phyloP scores from a whole-genome alignment of 306 rosid species.

The Inga laurina region DNA sequence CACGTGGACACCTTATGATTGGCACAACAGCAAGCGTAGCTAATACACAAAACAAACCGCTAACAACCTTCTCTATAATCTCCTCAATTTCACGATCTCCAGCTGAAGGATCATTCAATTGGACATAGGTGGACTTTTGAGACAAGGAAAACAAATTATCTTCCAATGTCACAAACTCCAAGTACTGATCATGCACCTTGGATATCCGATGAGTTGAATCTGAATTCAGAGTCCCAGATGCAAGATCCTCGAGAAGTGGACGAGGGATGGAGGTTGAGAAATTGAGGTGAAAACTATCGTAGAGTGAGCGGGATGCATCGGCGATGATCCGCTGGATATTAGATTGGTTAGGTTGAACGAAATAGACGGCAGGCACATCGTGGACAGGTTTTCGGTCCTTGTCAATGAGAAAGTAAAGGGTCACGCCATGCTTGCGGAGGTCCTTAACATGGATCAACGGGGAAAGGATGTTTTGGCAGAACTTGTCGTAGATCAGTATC shows the following conservation, averaged over 20 bases:
- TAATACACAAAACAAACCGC: conserved; percentile 81
- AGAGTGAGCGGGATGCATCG: conserved; percentile 71
- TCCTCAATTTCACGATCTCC: conserved; percentile 95
- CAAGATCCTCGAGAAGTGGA: conserved; percentile 88
- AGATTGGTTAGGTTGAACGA: conserved; percentile 68
- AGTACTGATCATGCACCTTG: conserved; percentile 94
- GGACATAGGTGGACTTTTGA: conserved; percentile 69
- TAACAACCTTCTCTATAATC: conserved; percentile 71
- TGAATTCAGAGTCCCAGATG: conserved; percentile 70
- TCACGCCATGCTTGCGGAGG: conserved; percentile 93
- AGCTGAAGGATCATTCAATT: conserved; percentile 88
- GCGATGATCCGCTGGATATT: conserved; percentile 76
- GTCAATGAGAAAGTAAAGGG: conserved; percentile 82
- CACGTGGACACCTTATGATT: conserved; percentile 76
- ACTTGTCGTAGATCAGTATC: conserved; percentile 84
- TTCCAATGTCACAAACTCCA: conserved; percentile 87
- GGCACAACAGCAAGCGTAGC: conserved; percentile 90
- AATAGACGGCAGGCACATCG: conserved; percentile 92
- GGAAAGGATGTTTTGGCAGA: conserved; percentile 85
- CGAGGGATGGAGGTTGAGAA: conserved; percentile 89
- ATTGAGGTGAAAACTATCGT: conserved; percentile 75
- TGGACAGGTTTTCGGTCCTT: conserved; percentile 91
- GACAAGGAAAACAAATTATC: conserved; percentile 85
- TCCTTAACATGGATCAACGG: conserved; percentile 92
- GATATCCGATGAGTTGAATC: conserved; percentile 74